Evolutionary conservation across 148 eudicot species (phyloP), one percentile per base, ranked within the genome.

Genomic region (Euryodendron excelsum): DNA sequence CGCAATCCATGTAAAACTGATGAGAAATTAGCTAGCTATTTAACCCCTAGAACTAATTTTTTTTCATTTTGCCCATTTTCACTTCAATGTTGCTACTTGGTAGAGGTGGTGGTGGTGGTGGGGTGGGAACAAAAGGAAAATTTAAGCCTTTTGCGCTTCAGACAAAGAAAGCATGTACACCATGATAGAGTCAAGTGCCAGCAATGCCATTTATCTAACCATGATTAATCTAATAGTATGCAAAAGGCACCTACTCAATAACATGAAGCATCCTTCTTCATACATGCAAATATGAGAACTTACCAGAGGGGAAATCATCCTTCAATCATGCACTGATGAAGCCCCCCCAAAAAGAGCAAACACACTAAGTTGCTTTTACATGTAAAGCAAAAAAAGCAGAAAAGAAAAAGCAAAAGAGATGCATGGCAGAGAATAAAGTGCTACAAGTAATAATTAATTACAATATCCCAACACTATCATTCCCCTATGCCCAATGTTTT

Each of bases 231-330:
- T n/a, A 69, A 69, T 69, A 45, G 10, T 48, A 48, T 20, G 27
- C 23, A 71, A 48, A 71, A 71, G 59, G 59, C 37, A 71, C 33
- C 74, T 37, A 48, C 37, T 71, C 13, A 71, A 71, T 37, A 71
- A 44, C 72, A 69, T 25, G 31, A 69, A 25, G 31, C 50, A 39
- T 39, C 71, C 34, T 12, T 45, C 34, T 12, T 45, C 31, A 6
- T 15, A 28, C 53, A 69, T 45, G 7, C 25, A 44, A 44, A 25
- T 44, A 59, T 4, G 7, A 55, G 10, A 55, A 55, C 55, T 23
- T 69, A 25, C n/a, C 17, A 25, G 64, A 20, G 77, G 25, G 52
- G 28, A 59, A 74, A 41, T 66, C 3, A 69, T 60, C 67, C 74
- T 36, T 25, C 53, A 78, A 55, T 53, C 74, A 69, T 78, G 56